Percentiles rank a stretch among this genome's conserved stretches.
These are phyloP conservation scores for Fusarium agapanthi DNA, from an alignment of 2,329 filamentous ascomycete genomes.

Conservation along the genomic window DNA sequence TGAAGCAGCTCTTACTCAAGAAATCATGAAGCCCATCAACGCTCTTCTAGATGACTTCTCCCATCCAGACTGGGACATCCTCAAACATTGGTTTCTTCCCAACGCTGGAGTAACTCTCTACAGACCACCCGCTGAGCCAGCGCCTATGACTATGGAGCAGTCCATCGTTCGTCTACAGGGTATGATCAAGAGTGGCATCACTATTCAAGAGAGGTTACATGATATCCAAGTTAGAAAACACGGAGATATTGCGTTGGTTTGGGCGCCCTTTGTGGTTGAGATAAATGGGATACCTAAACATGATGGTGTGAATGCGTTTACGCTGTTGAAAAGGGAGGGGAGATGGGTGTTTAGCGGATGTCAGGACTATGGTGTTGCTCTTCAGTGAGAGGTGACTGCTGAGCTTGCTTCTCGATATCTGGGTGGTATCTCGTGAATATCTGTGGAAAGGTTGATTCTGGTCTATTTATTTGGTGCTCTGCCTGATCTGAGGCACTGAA, in stretches of 20 bases:
- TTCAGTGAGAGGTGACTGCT: background rate
- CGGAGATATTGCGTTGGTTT: slow-evolving; percentile 9
- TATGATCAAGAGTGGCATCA: slow-evolving; percentile 1
- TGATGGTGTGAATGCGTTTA: slow-evolving; percentile 3
- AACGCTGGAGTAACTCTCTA: slow-evolving; percentile 1
- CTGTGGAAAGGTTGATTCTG: background rate
- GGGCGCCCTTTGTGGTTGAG: slow-evolving; percentile 22
- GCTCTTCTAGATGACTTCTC: slow-evolving; percentile 18
- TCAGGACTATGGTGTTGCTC: slow-evolving; percentile 1
- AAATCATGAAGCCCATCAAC: slow-evolving; percentile 10
- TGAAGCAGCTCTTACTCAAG: background rate
- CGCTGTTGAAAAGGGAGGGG: background rate
- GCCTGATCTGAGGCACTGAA: background rate
- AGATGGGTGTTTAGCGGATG: slow-evolving; percentile 14
- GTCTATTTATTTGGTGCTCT: background rate
- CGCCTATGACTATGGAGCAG: slow-evolving; percentile 18
- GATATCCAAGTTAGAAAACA: slow-evolving; percentile 1
- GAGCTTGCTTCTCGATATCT: background rate
- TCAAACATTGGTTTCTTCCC: slow-evolving; percentile 15
- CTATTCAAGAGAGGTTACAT: slow-evolving; percentile 4
- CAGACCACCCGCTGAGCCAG: background rate
- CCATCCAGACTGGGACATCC: background rate
- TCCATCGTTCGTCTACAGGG: slow-evolving; percentile 7
- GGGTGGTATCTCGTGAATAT: background rate
- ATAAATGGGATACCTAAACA: background rate